Conservation (phyloP, 768 basidiomycete species). For the Russula sp. region DNA sequence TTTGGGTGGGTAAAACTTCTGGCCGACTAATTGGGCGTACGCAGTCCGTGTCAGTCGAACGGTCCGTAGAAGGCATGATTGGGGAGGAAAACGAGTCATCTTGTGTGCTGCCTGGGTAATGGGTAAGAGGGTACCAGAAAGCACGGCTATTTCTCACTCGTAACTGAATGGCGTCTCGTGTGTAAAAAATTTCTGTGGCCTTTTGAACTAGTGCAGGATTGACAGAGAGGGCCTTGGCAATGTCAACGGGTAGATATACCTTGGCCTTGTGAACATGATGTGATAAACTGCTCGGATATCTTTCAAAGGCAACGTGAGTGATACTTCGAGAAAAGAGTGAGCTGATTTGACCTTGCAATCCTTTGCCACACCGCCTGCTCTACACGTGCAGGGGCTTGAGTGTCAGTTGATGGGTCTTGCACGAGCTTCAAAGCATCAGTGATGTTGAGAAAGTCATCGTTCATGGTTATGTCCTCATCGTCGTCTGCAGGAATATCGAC, state of each 20-base stretch:
- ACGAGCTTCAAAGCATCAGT: slow-evolving; percentile 65
- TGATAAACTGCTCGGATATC: slow-evolving; percentile 67
- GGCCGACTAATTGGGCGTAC: slow-evolving; percentile 89
- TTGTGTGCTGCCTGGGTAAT: slow-evolving; percentile 68
- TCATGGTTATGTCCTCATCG: slow-evolving; percentile 40
- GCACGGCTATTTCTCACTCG: slow-evolving; percentile 55
- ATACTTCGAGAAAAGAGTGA: slow-evolving; percentile 13
- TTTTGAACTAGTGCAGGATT: slow-evolving; percentile 75
- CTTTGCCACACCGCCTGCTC: slow-evolving; percentile 68
- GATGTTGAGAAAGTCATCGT: slow-evolving; percentile 51
- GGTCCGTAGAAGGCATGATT: slow-evolving; percentile 54
- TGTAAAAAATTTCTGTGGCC: slow-evolving; percentile 92
- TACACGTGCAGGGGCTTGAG: slow-evolving; percentile 56
- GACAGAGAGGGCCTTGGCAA: slow-evolving; percentile 66
- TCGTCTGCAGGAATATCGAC: slow-evolving; percentile 52
- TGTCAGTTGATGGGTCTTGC: slow-evolving; percentile 51
- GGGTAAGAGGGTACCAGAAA: not conserved
- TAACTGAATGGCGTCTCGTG: slow-evolving; percentile 85
- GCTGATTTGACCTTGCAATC: slow-evolving; percentile 52
- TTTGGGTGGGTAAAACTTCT: slow-evolving; percentile 90
- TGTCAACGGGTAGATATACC: slow-evolving; percentile 74
- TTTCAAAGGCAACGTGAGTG: slow-evolving; percentile 32
- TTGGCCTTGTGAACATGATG: slow-evolving; percentile 75
- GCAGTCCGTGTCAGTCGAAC: slow-evolving; percentile 85
- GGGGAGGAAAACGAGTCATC: slow-evolving; percentile 88